These are phyloP conservation scores for Candida argentea DNA, from an alignment of 805 yeast species.

Conservation along the genomic window DNA sequence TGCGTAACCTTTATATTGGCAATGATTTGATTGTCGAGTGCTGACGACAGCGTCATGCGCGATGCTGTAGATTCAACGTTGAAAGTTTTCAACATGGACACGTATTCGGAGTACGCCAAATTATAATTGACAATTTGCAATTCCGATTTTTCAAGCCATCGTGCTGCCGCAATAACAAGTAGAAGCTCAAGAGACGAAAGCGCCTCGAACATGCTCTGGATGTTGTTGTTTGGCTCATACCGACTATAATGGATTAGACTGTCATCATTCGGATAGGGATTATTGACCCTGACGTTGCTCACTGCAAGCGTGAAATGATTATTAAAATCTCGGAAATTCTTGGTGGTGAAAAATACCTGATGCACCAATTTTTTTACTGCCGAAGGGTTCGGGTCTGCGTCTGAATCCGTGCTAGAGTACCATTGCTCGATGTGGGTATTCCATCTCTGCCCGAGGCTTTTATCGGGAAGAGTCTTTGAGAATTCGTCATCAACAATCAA, in stretches of 20 bases:
- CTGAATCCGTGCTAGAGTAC: no score
- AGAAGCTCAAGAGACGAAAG: conserved; percentile 67
- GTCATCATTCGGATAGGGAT: conserved; percentile 18
- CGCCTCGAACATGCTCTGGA: conserved; percentile 17
- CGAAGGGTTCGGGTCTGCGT: conserved; percentile 4
- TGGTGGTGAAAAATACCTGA: conserved; percentile 46
- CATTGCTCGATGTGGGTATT: conserved; percentile 26
- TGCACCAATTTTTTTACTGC: conserved; percentile 8
- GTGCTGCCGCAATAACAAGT: conserved; percentile 62
- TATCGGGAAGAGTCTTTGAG: conserved; percentile 8
- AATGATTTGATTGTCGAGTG: conserved; percentile 25
- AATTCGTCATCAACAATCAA: conserved; percentile 18
- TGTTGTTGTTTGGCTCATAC: conserved; percentile 14
- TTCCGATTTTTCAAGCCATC: conserved; percentile 53
- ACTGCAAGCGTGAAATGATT: conserved; percentile 35
- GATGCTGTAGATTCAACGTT: conserved; percentile 29
- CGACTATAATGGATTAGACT: conserved; percentile 14
- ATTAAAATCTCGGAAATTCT: conserved; percentile 43
- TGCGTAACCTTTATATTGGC: conserved; percentile 24
- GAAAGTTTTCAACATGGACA: conserved; percentile 36
- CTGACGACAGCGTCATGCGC: conserved; percentile 18
- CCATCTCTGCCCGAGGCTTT: conserved; percentile 29
- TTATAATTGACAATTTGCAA: conserved; percentile 62
- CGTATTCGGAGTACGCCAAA: conserved; percentile 67
- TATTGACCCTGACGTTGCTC: conserved; percentile 11